Base-by-base conservation (phyloP, 441 rosid genomes). In the Gossypium gossypioides region DNA sequence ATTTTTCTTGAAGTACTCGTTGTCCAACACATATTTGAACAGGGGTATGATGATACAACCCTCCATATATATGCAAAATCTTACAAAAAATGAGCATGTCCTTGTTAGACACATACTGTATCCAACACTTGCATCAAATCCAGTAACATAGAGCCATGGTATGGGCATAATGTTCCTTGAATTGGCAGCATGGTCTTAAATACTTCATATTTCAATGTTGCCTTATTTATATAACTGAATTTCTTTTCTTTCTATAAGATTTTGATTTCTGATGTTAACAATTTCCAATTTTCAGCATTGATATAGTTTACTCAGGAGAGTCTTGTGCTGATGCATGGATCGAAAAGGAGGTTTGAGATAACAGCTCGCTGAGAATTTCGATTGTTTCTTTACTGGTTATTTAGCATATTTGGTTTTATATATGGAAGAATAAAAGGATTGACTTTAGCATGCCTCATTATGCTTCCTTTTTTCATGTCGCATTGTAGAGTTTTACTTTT, bases 301-400 rank as follows among this genome's bases (percentile, higher is more conserved):
- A 91, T 75, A 60, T 93, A 55, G 80, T 93, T 60, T 93, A 58
- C 86, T 82, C 97, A 0, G 93, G 87, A 66, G 93, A 93, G 77
- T 78, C 92, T 21, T 84, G 91, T 73, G 98, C 98, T 60, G 97
- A 93, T 76, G 77, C 95, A 54, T 93, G 97, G 98, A 93, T 93
- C 72, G 98, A 91, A 80, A 93, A 81, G 73, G 97, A 91, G 96
- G 98, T 85, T 80, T 69, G 75, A 44, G 72, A 40, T 44, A 22
- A 76, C 56, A 10, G 42, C 61, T 15, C 55, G 56, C 40, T 75
- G 16, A 13, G 63, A 21, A 42, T 71, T 24, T 71, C 1, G 19
- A 67, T 67, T n/a, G 42, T 24, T 67, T 4, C 42, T 27, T 67
- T 66, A 6, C 37, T 24, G 22, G 24, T 67, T 48, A 67, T 48